Conservation (phyloP, 768 basidiomycete genomes). For the Trametes maxima region DNA sequence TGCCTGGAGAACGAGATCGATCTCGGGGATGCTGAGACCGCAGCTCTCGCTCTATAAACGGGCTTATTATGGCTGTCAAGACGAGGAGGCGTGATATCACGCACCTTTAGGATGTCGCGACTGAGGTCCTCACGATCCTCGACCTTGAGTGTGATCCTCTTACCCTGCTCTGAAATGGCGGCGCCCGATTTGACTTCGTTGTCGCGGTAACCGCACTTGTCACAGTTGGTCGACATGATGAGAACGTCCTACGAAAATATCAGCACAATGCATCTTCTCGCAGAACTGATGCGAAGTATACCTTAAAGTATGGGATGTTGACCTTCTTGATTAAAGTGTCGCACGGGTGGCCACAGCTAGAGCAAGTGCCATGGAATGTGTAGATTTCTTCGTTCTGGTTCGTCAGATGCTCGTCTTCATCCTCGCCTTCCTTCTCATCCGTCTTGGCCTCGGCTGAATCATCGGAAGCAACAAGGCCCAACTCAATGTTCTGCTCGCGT, state of each 20-base stretch:
- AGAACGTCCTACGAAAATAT: slow-evolving; percentile 73
- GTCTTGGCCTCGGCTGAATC: slow-evolving; percentile 30
- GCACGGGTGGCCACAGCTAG: slow-evolving; percentile 80
- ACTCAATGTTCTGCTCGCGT: slow-evolving; percentile 72
- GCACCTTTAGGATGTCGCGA: slow-evolving; percentile 91
- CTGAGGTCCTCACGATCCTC: slow-evolving; percentile 91
- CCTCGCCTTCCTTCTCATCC: slow-evolving; percentile 2
- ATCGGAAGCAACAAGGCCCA: slow-evolving; percentile 69
- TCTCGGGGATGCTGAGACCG: slow-evolving; percentile 89
- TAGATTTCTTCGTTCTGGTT: slow-evolving; percentile 83
- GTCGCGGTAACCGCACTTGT: slow-evolving; percentile 92
- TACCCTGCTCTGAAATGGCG: slow-evolving; percentile 87
- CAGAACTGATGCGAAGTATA: neutral
- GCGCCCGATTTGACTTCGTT: slow-evolving; percentile 96
- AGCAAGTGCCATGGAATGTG: slow-evolving; percentile 85
- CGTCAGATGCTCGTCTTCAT: slow-evolving; percentile 30
- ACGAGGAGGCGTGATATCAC: slow-evolving; percentile 9
- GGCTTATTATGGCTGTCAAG: neutral
- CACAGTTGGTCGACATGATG: slow-evolving; percentile 99
- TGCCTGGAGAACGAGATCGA: slow-evolving; percentile 86
- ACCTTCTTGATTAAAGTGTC: slow-evolving; percentile 96
- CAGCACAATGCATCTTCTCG: neutral
- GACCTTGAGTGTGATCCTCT: slow-evolving; percentile 84
- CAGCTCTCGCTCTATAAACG: slow-evolving; percentile 82
- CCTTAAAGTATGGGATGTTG: slow-evolving; percentile 97